phyloP scores from a whole-genome alignment of 257 asterid species.

The Hygrophila difformis region DNA sequence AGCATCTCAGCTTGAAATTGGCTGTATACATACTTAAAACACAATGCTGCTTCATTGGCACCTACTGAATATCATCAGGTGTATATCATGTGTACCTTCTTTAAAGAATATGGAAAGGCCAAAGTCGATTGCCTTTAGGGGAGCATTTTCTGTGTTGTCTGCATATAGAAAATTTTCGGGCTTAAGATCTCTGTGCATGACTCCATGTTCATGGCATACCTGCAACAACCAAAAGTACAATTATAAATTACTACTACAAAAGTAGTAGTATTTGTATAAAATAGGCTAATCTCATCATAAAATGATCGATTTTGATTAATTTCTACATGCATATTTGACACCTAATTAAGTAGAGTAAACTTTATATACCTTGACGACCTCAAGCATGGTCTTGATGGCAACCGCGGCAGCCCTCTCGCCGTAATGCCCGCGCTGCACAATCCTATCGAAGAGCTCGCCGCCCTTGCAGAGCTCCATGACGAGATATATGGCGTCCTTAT shows the following conservation, averaged over 20 bases:
- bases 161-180: slow-evolving; percentile 76
- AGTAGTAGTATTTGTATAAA: no score
- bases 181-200: slow-evolving; percentile 75
- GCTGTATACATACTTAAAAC: no score
- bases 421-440: slow-evolving; percentile 68
- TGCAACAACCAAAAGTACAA: slow-evolving; percentile 3
- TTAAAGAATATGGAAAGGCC: slow-evolving; percentile 81
- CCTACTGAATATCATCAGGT: no score
- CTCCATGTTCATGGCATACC: slow-evolving; percentile 80
- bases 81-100: slow-evolving; percentile 55
- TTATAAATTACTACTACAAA: neutral
- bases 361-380: slow-evolving; percentile 85
- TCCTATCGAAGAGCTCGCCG: slow-evolving; percentile 81
- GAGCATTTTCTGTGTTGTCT: slow-evolving; percentile 41
- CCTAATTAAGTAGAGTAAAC: no score
- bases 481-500: slow-evolving; percentile 60
- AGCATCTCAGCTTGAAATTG: no score
- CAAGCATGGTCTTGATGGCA: slow-evolving; percentile 68
- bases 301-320: no score
- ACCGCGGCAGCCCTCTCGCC: slow-evolving; percentile 76
- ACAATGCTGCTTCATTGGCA: no score
- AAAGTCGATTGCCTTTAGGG: slow-evolving; percentile 76
- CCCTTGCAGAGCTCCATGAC: slow-evolving; percentile 93
- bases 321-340: no score
- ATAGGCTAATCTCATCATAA: no score